A percentile compares a stretch with the other conserved stretches of the same genome.
Conservation (phyloP, 2,329 filamentous ascomycete species). For the Pseudocercospora pini-densiflorae region DNA sequence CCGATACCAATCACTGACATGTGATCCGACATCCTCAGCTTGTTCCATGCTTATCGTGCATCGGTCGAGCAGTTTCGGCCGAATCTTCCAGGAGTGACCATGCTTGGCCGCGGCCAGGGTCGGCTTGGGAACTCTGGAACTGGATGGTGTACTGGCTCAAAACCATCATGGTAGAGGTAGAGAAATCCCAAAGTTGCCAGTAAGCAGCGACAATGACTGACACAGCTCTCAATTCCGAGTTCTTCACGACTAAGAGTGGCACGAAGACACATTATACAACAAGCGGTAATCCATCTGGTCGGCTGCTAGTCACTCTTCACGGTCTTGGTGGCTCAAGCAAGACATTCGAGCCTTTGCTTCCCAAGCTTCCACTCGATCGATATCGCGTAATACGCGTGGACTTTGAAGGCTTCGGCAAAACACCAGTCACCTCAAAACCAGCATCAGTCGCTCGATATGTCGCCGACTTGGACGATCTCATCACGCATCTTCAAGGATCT, state of each 20-base stretch:
- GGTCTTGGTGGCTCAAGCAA: slow-evolving; percentile 16
- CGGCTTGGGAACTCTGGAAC: not conserved
- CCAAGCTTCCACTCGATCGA: slow-evolving; percentile 6
- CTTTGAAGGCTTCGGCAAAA: slow-evolving; percentile 21
- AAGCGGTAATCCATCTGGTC: slow-evolving; percentile 6
- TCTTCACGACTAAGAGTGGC: slow-evolving; percentile 8
- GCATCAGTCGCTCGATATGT: slow-evolving; percentile 19
- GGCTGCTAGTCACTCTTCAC: slow-evolving; percentile 16
- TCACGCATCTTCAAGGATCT: slow-evolving; percentile 18
- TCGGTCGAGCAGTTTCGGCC: not conserved
- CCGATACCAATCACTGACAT: not conserved
- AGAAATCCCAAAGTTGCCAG: not conserved
- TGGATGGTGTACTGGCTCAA: slow-evolving; percentile 10
- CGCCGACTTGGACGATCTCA: slow-evolving; percentile 21
- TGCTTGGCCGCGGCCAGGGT: slow-evolving; percentile 2
- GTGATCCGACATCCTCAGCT: not conserved
- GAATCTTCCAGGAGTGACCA: not conserved
- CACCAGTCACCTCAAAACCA: not conserved
- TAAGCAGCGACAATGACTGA: slow-evolving; percentile 6
- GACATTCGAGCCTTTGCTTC: slow-evolving; percentile 18
- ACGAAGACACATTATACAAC: slow-evolving; percentile 10
- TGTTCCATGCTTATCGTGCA: not conserved
- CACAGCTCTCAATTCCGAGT: not conserved
- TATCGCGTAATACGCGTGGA: slow-evolving; percentile 18
- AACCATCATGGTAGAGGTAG: not conserved